Conservation (phyloP, 306 rosid genomes). For the Pterocarpus santalinus region DNA sequence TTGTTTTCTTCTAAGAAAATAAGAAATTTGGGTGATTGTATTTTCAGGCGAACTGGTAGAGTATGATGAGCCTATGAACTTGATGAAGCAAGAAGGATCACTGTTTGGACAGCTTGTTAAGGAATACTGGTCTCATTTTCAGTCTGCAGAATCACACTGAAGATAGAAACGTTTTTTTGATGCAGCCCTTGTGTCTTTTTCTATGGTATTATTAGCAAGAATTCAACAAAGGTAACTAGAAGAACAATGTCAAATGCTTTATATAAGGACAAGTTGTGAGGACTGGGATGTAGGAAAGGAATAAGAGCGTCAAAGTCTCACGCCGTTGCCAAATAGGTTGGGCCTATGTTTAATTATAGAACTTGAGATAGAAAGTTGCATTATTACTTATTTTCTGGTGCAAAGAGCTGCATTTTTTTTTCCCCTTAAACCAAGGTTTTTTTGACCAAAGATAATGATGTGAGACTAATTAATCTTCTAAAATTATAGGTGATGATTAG, state of each 20-base stretch:
- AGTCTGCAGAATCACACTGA: constrained; percentile 59
- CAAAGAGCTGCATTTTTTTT: neutral
- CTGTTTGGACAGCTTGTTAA: constrained; percentile 67
- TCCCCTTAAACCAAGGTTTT: no score
- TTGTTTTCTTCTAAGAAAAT: no score
- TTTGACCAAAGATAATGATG: no score
- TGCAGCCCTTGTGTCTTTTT: neutral
- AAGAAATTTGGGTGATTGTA: neutral
- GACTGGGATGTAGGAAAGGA: no score
- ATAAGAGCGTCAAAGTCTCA: no score
- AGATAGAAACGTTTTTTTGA: neutral
- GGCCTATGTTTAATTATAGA: no score
- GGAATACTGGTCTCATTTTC: constrained; percentile 79
- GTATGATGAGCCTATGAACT: constrained; percentile 70
- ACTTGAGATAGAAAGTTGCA: neutral
- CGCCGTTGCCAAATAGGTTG: no score
- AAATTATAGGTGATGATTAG: no score
- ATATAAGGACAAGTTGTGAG: neutral
- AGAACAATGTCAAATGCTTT: neutral
- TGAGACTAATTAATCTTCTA: no score
- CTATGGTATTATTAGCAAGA: neutral
- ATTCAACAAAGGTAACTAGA: neutral
- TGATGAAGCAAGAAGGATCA: constrained; percentile 67
- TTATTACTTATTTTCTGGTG: no score
- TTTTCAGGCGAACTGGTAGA: constrained; percentile 70